phyloP scores from a whole-genome alignment of 2,329 filamentous ascomycete genomes.

The Ploettnerulaceae sp. region DNA sequence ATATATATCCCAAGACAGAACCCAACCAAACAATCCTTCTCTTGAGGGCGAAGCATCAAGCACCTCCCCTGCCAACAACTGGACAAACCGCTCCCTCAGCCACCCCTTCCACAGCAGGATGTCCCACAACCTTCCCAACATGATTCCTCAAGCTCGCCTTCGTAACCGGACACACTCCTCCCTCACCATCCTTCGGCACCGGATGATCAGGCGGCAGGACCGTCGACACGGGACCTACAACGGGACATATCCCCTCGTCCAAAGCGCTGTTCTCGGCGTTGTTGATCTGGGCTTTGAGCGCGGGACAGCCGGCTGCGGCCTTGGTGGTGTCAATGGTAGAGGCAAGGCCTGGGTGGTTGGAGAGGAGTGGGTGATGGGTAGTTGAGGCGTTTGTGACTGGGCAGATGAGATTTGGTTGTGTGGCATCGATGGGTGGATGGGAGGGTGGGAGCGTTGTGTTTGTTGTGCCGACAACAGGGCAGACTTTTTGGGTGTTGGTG shows the following conservation, averaged over 20 bases:
- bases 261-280: slow-evolving; percentile 11
- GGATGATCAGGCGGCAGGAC: slow-evolving; percentile 11
- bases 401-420: slow-evolving; percentile 5
- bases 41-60: not conserved
- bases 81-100: slow-evolving; percentile 9
- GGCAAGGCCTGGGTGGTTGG: slow-evolving; percentile 9
- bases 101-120: slow-evolving; percentile 7
- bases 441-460: slow-evolving; percentile 11
- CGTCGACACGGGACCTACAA: slow-evolving; percentile 9
- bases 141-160: slow-evolving; percentile 13
- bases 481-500: slow-evolving; percentile 10
- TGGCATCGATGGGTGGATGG: slow-evolving; percentile 7
- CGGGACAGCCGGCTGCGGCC: slow-evolving; percentile 8
- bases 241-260: slow-evolving; percentile 11
- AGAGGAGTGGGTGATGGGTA: slow-evolving; percentile 5
- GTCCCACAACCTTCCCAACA: slow-evolving; percentile 8
- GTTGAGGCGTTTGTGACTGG: slow-evolving; percentile 10
- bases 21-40: not conserved
- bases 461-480: slow-evolving; percentile 10
- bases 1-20: not conserved
- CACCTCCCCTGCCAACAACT: slow-evolving; percentile 11
- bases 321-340: slow-evolving; percentile 5
- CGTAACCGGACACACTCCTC: slow-evolving; percentile 9
- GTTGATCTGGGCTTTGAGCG: slow-evolving; percentile 9
- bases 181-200: slow-evolving; percentile 6